Percentiles rank a stretch among this genome's conserved stretches.
Evolutionary conservation across 169 alveolate genomes (phyloP).

Genomic region (Plasmodium reichenowi): DNA sequence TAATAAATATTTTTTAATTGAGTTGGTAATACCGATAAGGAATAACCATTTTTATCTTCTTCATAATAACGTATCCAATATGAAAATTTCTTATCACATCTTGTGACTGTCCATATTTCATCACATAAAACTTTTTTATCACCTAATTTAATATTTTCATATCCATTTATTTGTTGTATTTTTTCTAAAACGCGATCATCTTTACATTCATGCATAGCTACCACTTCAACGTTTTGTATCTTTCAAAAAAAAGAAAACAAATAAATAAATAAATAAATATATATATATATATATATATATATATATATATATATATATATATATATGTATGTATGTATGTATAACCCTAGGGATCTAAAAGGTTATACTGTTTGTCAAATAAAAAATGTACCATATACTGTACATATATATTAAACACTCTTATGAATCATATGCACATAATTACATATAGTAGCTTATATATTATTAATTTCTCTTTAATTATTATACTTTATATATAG

Average conservation of each 20-base stretch:
- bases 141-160: conserved; percentile 42
- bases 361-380: neutral
- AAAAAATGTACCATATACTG: no score
- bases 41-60: conserved; percentile 86
- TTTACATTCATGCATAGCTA: conserved; percentile 78
- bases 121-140: conserved; percentile 70
- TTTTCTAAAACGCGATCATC: conserved; percentile 79
- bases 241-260: conserved; percentile 12
- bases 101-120: conserved; percentile 83
- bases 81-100: conserved; percentile 78
- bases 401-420: no score
- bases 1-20: conserved; percentile 77
- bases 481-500: conserved; percentile 52
- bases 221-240: conserved; percentile 86
- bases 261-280: neutral
- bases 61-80: conserved; percentile 81
- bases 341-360: neutral
- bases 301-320: neutral
- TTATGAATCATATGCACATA: no score
- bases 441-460: no score
- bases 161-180: conserved; percentile 45
- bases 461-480: neutral
- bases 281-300: neutral
- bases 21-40: conserved; percentile 79
- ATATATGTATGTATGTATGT: neutral